Conservation (phyloP, 768 basidiomycete genomes). For the Rhodotorula sphaerocarpa region DNA sequence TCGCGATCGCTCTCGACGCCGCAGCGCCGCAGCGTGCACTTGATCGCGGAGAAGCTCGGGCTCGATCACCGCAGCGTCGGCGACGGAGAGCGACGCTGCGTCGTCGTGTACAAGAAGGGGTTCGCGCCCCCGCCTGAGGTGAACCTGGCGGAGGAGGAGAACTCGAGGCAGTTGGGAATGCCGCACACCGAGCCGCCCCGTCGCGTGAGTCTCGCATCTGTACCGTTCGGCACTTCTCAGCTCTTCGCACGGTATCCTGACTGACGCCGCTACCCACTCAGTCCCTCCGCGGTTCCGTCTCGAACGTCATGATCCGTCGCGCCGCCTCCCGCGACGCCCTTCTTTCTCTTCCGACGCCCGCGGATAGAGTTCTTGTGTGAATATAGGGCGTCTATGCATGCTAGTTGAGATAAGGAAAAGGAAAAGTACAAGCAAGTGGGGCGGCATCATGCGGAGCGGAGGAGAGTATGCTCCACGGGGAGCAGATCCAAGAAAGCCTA, state of each 20-base stretch:
- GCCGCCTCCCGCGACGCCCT: constrained; percentile 33
- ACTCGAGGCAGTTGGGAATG: not conserved
- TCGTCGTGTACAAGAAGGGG: constrained; percentile 62
- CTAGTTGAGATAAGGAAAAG: too few relatives aligned
- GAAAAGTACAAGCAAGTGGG: too few relatives aligned
- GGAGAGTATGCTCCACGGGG: too few relatives aligned
- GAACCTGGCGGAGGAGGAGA: too few relatives aligned
- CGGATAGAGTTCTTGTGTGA: too few relatives aligned
- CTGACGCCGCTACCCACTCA: not conserved
- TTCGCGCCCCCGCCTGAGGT: not conserved
- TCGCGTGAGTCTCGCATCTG: not conserved
- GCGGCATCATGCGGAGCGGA: too few relatives aligned
- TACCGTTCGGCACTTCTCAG: too few relatives aligned
- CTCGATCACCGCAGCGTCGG: constrained; percentile 91
- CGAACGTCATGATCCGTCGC: constrained; percentile 9
- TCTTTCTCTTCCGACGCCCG: too few relatives aligned
- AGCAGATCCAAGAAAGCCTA: too few relatives aligned
- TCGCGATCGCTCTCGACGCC: constrained; percentile 74
- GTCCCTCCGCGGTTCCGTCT: constrained; percentile 8
- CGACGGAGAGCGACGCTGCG: constrained; percentile 83
- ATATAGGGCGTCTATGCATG: too few relatives aligned
- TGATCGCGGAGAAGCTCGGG: constrained; percentile 91
- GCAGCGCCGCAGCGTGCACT: constrained; percentile 84
- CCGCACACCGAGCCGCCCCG: not conserved
- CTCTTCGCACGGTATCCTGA: accelerated